Evolutionary conservation across 1,284 basidiomycete genomes (phyloP).

Genomic region (Ganoderma resinaceum): DNA sequence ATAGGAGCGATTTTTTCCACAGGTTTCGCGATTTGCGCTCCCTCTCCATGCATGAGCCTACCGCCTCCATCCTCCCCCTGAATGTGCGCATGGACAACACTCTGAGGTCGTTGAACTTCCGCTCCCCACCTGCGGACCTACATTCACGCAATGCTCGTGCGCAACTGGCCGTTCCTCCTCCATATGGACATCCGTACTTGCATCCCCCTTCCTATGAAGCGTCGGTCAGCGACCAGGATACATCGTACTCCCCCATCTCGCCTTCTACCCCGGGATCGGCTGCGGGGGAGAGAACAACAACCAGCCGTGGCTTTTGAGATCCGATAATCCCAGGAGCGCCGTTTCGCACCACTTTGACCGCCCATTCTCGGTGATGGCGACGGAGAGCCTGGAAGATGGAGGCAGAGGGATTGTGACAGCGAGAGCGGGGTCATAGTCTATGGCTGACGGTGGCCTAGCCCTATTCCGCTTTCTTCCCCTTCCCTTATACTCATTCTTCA

Average conservation of each 20-base stretch:
- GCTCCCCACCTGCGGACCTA: not conserved
- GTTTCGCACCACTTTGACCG: not conserved
- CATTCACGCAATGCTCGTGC: not conserved
- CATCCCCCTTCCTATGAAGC: conserved; percentile 15
- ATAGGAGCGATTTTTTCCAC: not conserved
- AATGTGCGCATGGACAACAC: not conserved
- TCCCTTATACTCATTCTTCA: conserved; percentile 8
- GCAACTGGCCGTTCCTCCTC: conserved; percentile 3
- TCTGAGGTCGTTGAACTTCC: not conserved
- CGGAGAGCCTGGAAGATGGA: not conserved
- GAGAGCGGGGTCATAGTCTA: not conserved
- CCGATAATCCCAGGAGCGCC: not conserved
- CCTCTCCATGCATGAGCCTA: not conserved
- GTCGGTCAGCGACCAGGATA: not conserved
- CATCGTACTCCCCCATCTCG: not conserved
- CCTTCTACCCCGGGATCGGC: not conserved
- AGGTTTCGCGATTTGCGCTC: not conserved
- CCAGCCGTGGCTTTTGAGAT: not conserved
- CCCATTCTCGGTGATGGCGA: too few relatives aligned
- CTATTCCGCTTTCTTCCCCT: not conserved
- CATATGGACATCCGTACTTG: conserved; percentile 8
- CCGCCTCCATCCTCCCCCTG: not conserved
- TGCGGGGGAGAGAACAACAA: not conserved
- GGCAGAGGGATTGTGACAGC: not conserved
- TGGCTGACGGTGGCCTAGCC: not conserved